Evolutionary conservation across 2,329 filamentous ascomycete species (phyloP).

Genomic region (Zymoseptoria pseudotritici): DNA sequence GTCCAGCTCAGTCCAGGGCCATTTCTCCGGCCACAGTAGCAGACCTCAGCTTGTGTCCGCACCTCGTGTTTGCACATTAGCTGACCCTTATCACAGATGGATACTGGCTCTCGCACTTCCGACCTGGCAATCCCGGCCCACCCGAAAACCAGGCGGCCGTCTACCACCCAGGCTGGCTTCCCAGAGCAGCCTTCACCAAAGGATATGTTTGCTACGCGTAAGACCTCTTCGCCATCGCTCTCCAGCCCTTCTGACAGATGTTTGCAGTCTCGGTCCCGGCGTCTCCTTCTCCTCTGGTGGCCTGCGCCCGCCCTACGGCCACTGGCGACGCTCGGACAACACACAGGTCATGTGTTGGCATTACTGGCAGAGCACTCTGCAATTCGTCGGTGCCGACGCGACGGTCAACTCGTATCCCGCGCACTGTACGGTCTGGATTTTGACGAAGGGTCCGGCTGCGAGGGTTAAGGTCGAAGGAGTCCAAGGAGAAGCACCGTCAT

Average conservation of each 20-base stretch:
- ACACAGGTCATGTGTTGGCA: conserved; percentile 5
- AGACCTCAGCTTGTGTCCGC: too few relatives aligned
- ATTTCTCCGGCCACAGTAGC: too few relatives aligned
- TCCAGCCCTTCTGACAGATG: neutral
- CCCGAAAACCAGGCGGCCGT: neutral
- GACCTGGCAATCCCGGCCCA: neutral
- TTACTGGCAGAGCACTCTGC: conserved; percentile 3
- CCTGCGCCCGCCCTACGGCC: neutral
- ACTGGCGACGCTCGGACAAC: conserved; percentile 2
- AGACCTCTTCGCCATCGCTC: neutral
- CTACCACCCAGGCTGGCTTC: neutral
- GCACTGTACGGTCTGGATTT: conserved; percentile 3
- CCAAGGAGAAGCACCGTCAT: neutral
- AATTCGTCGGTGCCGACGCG: neutral
- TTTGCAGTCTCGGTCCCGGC: neutral
- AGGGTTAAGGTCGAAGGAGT: neutral
- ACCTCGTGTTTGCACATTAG: too few relatives aligned
- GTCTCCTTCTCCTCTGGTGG: neutral
- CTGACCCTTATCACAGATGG: neutral
- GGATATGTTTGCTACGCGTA: neutral
- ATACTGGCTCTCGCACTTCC: neutral
- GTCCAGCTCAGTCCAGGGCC: too few relatives aligned
- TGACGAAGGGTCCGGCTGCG: neutral
- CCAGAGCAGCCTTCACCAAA: neutral
- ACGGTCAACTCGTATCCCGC: conserved; percentile 5